Evolutionary conservation across 257 asterid genomes (phyloP).

Genomic region (Solanum habrochaites): DNA sequence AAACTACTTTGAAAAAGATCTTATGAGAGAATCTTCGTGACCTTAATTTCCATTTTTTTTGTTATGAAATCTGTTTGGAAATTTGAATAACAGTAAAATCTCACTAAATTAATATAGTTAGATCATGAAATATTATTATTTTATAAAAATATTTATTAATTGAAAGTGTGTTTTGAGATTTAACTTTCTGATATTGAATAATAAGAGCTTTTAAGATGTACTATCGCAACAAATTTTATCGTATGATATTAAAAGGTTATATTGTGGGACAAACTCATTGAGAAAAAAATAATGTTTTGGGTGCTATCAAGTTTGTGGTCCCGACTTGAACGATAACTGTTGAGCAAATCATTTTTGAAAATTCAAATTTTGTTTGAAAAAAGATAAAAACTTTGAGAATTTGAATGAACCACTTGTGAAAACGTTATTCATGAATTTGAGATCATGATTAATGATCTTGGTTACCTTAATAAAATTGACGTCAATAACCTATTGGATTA

Average conservation of each 20-base stretch:
- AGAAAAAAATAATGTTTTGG: neutral
- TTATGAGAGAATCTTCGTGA: neutral
- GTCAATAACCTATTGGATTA: neutral
- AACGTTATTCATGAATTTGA: neutral
- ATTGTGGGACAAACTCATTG: neutral
- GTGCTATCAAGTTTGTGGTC: neutral
- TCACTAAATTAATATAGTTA: too few relatives aligned
- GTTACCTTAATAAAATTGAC: neutral
- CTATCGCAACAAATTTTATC: too few relatives aligned
- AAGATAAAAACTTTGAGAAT: neutral
- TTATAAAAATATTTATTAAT: too few relatives aligned
- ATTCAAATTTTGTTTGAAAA: too few relatives aligned
- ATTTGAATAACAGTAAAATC: neutral
- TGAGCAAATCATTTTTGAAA: neutral
- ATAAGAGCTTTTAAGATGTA: neutral
- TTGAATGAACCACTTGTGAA: neutral
- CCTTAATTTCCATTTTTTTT: neutral
- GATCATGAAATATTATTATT: too few relatives aligned
- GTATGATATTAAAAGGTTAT: too few relatives aligned
- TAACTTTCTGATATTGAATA: neutral
- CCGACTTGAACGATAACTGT: neutral
- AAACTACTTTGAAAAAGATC: neutral
- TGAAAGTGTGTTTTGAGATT: too few relatives aligned
- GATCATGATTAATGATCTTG: neutral
- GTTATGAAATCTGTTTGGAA: neutral